Percentiles rank a stretch among this genome's conserved stretches.
phyloP scores from a whole-genome alignment of 2,329 filamentous ascomycete species.

The Cytospora mali region DNA sequence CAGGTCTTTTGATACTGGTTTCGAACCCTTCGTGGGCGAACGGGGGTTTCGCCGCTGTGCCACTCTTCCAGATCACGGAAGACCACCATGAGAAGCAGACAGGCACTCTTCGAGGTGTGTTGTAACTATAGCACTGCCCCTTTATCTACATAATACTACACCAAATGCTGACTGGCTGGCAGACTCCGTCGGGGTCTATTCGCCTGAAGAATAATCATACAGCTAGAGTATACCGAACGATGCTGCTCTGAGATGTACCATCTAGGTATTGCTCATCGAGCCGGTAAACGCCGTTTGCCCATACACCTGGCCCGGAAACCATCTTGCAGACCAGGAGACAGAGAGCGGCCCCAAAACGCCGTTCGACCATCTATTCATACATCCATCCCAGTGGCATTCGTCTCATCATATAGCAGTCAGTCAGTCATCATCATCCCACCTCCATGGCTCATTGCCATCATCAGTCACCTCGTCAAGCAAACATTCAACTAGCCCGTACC shows the following conservation, averaged over 20 bases:
- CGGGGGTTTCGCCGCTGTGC: no score
- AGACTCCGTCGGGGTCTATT: neutral
- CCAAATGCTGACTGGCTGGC: neutral
- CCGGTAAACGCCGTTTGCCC: neutral
- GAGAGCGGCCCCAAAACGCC: neutral
- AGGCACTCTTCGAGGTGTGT: neutral
- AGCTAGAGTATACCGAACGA: neutral
- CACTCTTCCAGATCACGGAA: neutral
- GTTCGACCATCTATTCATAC: neutral
- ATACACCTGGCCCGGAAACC: neutral
- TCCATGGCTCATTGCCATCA: neutral
- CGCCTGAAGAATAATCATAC: neutral
- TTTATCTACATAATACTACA: neutral
- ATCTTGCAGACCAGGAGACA: neutral
- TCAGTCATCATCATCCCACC: neutral
- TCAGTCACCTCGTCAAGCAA: neutral
- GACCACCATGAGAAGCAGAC: neutral
- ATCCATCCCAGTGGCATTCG: neutral
- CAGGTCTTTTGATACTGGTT: no score
- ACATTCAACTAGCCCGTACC: constrained; percentile 25
- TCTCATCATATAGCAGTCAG: neutral
- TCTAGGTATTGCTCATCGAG: neutral
- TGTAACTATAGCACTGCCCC: neutral
- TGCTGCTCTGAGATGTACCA: neutral
- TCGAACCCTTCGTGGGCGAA: no score